Base-by-base conservation (phyloP, 441 rosid species). In the Hypseocharis bilobata region DNA sequence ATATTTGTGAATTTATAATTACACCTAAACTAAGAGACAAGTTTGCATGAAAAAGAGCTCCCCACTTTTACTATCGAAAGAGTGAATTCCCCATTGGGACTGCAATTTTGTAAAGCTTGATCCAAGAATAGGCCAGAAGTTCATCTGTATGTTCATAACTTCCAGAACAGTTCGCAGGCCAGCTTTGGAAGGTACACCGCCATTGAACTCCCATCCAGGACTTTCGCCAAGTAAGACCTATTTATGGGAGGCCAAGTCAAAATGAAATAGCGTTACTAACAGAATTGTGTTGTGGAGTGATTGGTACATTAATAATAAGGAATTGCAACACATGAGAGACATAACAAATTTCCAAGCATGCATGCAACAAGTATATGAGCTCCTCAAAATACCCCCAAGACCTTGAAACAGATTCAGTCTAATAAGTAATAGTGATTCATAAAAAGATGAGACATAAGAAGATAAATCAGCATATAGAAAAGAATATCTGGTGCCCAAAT, bases 211-310 rank as follows among this genome's bases (percentile, higher is more conserved):
- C 29, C 42, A 66, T 38, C 64, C 81, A 42, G 81, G 70, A 61
- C 69, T 74, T 80, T 91, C 99, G 65, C 96, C 97, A 66, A 93
- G 78, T 62, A 91, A 79, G 45, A 83, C 93, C 99, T 91, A 69
- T 68, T 60, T 62, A 49, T 59, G 27, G 32, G 58, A 72, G 23
- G 13, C 42, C 66, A 47, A 63, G 71, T 63, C 74, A 77, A 65
- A 59, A 64, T 27, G 52, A 58, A 26, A 58, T 20, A 28, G 47
- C 52, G 25, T 64, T 56, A 45, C 32, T 10, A 30, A 6, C 36
- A 3, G 14, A 64, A 51, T 17, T 6, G 26, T 6, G 1, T 62
- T 17, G 14, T 19, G 14, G 11, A 2, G 10, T 3, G 4, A 45
- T n/a, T n/a, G n/a, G n/a, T 4, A 23, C 30, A 60, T 26, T n/a